Evolutionary conservation across 352 stramenopile species (phyloP).

Genomic region (Globisporangium viniferum): DNA sequence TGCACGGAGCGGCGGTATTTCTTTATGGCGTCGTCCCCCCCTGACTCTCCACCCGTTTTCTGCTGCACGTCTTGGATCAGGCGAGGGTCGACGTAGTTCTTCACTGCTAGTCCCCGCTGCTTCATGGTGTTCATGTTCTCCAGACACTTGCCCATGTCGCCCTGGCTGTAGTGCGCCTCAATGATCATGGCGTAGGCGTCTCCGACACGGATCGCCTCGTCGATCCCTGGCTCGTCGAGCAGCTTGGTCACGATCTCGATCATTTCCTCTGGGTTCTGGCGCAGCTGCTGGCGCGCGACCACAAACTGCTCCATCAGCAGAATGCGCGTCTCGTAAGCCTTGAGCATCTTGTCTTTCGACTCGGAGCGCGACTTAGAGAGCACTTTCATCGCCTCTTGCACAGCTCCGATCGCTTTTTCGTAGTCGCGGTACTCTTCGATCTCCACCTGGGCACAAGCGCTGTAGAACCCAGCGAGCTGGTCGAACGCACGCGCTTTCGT

Average conservation of each 20-base stretch:
- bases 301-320: slow-evolving; percentile 87
- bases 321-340: slow-evolving; percentile 60
- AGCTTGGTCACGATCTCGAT: slow-evolving; percentile 77
- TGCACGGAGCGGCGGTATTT: slow-evolving; percentile 17
- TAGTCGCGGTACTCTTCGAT: slow-evolving; percentile 96
- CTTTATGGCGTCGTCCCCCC: slow-evolving; percentile 20
- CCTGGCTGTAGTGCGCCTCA: slow-evolving; percentile 68
- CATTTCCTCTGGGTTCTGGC: slow-evolving; percentile 65
- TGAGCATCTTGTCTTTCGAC: slow-evolving; percentile 63
- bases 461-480: slow-evolving; percentile 91
- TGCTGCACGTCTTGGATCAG: slow-evolving; percentile 71
- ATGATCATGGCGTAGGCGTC: slow-evolving; percentile 89
- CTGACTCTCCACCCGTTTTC: slow-evolving; percentile 32
- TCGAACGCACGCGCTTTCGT: slow-evolving; percentile 92
- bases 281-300: slow-evolving; percentile 51
- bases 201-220: slow-evolving; percentile 84
- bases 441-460: slow-evolving; percentile 88
- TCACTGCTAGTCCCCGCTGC: slow-evolving; percentile 47
- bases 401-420: slow-evolving; percentile 86
- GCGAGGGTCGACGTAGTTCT: slow-evolving; percentile 70
- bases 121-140: slow-evolving; percentile 84
- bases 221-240: slow-evolving; percentile 79
- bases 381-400: slow-evolving; percentile 90
- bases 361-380: slow-evolving; percentile 71
- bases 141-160: slow-evolving; percentile 62